Conservation (phyloP, 129 eudicot genomes). For the Lactuca saligna region DNA sequence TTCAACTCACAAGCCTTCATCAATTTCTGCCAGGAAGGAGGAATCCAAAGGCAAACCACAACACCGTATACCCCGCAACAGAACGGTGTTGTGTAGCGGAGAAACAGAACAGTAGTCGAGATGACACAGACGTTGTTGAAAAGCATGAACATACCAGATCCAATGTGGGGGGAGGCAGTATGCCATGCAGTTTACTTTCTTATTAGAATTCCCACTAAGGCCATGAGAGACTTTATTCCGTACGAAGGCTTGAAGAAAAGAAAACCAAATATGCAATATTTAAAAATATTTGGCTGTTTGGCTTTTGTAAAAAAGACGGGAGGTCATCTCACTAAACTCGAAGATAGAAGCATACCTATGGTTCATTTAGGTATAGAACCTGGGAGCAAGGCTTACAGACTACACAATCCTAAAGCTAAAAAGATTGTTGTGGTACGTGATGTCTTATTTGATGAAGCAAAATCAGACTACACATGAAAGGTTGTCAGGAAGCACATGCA, state of each 20-base stretch:
- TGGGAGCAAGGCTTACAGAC: too few relatives aligned
- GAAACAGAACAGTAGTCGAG: not conserved
- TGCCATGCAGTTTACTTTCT: not conserved
- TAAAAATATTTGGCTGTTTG: not conserved
- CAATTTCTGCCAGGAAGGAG: not conserved
- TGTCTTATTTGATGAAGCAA: too few relatives aligned
- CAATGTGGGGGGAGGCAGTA: not conserved
- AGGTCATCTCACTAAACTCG: not conserved
- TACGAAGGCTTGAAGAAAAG: not conserved
- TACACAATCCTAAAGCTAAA: too few relatives aligned
- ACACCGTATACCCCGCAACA: not conserved
- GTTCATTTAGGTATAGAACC: conserved; percentile 4
- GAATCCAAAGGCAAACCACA: not conserved
- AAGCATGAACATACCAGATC: not conserved
- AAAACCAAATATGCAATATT: not conserved
- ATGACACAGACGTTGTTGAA: not conserved
- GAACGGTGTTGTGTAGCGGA: not conserved
- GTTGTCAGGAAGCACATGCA: too few relatives aligned
- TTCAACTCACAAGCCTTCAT: too few relatives aligned
- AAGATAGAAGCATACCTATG: not conserved
- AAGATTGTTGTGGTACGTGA: too few relatives aligned
- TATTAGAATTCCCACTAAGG: not conserved
- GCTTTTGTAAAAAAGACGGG: not conserved
- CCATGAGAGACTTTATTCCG: not conserved
- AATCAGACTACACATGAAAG: too few relatives aligned